Evolutionary conservation across 129 eudicot species (phyloP).

Genomic region (Rutidosis leptorrhynchoides): DNA sequence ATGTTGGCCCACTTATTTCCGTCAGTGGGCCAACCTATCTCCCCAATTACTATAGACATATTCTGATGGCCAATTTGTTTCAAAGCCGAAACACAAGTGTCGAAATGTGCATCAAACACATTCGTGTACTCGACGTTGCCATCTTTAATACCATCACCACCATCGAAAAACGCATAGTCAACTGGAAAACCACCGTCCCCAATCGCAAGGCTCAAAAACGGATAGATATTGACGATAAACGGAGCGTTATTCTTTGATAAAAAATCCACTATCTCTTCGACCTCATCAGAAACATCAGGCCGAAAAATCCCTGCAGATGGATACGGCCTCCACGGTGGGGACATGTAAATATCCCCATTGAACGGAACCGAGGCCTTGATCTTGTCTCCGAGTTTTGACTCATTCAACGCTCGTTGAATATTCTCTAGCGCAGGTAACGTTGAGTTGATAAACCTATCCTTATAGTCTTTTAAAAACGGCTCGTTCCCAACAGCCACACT

Average conservation of each 20-base stretch:
- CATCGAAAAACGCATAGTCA: conserved; percentile 61
- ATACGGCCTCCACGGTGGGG: conserved; percentile 28
- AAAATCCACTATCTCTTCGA: conserved; percentile 44
- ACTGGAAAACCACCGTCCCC: conserved; percentile 40
- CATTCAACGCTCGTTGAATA: conserved; percentile 53
- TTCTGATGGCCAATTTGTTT: conserved; percentile 35
- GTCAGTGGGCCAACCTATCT: conserved; percentile 81
- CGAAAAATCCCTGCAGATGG: conserved; percentile 60
- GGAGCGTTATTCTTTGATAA: conserved; percentile 42
- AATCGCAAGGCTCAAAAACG: conserved; percentile 48
- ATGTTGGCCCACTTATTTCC: conserved; percentile 40
- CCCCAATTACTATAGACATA: conserved; percentile 50
- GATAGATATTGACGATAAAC: conserved; percentile 57
- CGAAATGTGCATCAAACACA: conserved; percentile 61
- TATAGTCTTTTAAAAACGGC: conserved; percentile 53
- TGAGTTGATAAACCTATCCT: conserved; percentile 35
- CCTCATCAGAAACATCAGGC: conserved; percentile 36
- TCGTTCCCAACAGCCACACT: conserved; percentile 68
- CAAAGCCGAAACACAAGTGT: conserved; percentile 50
- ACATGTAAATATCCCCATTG: conserved; percentile 58
- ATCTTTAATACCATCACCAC: conserved; percentile 37
- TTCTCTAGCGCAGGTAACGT: conserved; percentile 46
- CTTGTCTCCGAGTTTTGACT: conserved; percentile 47
- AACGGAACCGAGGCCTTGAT: conserved; percentile 62
- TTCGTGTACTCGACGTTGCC: conserved; percentile 37